Base-by-base conservation (phyloP, 2,329 filamentous ascomycete genomes). In the Fusarium udum region DNA sequence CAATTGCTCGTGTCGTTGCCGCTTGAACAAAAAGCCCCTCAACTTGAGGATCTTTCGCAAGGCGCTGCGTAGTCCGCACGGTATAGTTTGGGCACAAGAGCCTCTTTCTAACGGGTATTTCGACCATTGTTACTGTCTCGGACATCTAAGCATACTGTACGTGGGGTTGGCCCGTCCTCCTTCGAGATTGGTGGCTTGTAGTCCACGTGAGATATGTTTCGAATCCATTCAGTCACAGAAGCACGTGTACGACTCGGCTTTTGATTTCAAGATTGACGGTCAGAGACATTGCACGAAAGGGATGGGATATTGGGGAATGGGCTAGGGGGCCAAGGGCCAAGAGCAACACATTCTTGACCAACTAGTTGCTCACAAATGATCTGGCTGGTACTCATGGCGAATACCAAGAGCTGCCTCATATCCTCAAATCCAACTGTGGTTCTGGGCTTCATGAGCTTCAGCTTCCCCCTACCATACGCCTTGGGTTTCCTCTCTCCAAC, bases 161-260 rank as follows among this genome's bases (percentile, higher is more conserved):
- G 56, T 66, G 48, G 59, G 40, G 55, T 52, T 45, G 42, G 18
- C n/a, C 39, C 34, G 57, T 56, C 51, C 60, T 26, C 28, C 31
- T 28, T 53, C 36, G 15, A 64, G 52, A 73, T 69, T 64, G 56
- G 56, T 73, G 61, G 57, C 70, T 67, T 52, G 32, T 28, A 36
- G 22, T 45, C 70, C 70, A 73, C 66, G 70, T 73, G 71, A 71
- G 62, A 71, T 39, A 39, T 45, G 62, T 61, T 71, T 72, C 45
- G 59, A 72, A 48, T 56, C 24, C 48, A 49, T 61, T 57, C 34
- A 69, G 32, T 32, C 52, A 48, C 48, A 63, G 34, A 53, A 61
- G 46, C 49, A 63, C 55, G 53, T 72, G 62, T 61, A 46, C 58
- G 31, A 61, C 71, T 68, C 20, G 69, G 40, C 28, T 55, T 57